Evolutionary conservation across 1,284 basidiomycete species (phyloP).

Genomic region (Hymenochaete sp.): DNA sequence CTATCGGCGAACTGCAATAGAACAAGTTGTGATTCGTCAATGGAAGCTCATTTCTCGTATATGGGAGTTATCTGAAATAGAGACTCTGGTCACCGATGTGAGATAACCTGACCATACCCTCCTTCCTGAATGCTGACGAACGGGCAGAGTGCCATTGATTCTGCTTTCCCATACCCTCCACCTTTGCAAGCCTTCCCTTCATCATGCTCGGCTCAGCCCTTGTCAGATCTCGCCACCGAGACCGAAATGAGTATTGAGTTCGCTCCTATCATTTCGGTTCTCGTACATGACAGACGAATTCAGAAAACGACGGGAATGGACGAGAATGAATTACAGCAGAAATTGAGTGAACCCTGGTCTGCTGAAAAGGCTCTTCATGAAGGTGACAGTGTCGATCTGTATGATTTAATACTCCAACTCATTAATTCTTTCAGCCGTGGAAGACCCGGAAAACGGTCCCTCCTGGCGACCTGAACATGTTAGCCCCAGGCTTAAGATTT

Average conservation of each 20-base stretch:
- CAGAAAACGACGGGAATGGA: constrained; percentile 61
- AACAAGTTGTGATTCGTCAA: constrained; percentile 59
- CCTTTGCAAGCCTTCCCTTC: constrained; percentile 31
- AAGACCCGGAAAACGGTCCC: constrained; percentile 51
- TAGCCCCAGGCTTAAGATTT: constrained; percentile 67
- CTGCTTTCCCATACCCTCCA: constrained; percentile 7
- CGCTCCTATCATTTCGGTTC: constrained; percentile 40
- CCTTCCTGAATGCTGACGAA: background rate
- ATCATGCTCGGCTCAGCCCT: constrained; percentile 29
- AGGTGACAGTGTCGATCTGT: constrained; percentile 41
- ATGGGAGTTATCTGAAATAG: constrained; percentile 58
- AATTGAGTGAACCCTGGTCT: constrained; percentile 59
- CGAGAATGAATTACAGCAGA: constrained; percentile 41
- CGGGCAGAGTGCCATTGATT: background rate
- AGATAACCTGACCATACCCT: constrained; percentile 18
- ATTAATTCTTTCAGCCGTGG: constrained; percentile 38
- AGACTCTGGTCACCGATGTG: constrained; percentile 51
- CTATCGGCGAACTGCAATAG: constrained; percentile 50
- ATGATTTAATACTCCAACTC: background rate
- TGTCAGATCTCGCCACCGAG: constrained; percentile 17
- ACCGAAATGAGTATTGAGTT: background rate
- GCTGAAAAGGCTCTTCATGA: constrained; percentile 66
- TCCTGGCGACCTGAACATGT: constrained; percentile 53
- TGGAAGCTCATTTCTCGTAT: constrained; percentile 36
- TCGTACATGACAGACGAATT: constrained; percentile 44